Evolutionary conservation across 495 filamentous ascomycete genomes (phyloP), one percentile per base, ranked within the genome.

Genomic region (Tuber umbilicatum): DNA sequence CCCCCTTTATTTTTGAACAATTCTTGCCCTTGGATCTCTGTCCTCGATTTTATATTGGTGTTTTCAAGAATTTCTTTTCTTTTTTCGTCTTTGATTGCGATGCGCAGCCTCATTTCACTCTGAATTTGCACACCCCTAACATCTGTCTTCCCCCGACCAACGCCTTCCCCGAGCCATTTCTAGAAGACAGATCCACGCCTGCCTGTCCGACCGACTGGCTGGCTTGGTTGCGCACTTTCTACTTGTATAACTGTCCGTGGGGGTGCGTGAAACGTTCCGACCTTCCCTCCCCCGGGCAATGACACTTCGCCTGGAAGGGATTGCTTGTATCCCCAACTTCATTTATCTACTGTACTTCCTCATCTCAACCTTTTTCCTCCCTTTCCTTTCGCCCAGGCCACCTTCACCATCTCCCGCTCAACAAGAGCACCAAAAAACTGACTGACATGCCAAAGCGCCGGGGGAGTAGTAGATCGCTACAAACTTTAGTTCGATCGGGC

Each of bases 351-450:
- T 38, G n/a, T 55, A 47, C 55, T 39, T 41, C 43, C 74, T 78
- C 76, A 43, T 41, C 67, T 78, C 38, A 69, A 55, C 72, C 37
- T 76, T 75, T 77, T 75, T 77, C 74, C 55, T 75, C 31, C 55
- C 40, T 35, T 37, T 60, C 39, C 41, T 35, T 27, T 71, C 71
- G 55, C 67, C 31, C 19, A 27, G 77, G 39, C 75, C 71, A 69
- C 76, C 71, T 39, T 73, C 45, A 38, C 35, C 37, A 37, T 43
- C 64, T 40, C 74, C 23, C 16, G 40, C 37, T 27, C 50, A 35
- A 67, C 47, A 69, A 60, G 72, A 47, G 71, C 71, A 71, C 68
- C 75, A 10, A 27, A 73, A 70, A 70, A 71, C 73, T 71, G 55
- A 19, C 55, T 64, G 27, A 64, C 55, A 64, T 64, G 55, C 5